These are phyloP conservation scores for Tuber borchii DNA, from an alignment of 495 filamentous ascomycete genomes.

Conservation along the genomic window DNA sequence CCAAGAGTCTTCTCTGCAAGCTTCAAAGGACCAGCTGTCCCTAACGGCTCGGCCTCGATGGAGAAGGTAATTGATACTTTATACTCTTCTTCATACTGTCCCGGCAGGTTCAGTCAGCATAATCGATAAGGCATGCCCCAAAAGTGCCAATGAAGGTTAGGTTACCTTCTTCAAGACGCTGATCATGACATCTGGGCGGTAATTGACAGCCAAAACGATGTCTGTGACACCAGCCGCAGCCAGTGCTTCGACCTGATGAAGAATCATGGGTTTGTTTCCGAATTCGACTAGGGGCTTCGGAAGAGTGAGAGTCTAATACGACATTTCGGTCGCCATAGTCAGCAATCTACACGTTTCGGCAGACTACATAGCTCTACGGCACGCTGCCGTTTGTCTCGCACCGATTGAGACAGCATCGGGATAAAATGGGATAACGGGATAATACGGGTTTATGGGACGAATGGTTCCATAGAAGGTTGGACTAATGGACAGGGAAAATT, in stretches of 20 bases:
- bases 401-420: not conserved
- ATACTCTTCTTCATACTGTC: constrained; percentile 82
- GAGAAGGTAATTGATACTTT: constrained; percentile 94
- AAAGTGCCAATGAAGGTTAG: not conserved
- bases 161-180: constrained; percentile 61
- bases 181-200: constrained; percentile 94
- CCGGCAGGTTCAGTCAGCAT: not conserved
- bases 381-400: not conserved
- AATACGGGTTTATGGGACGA: not conserved
- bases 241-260: constrained; percentile 93
- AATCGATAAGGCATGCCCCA: not conserved
- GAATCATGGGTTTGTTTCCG: constrained; percentile 97
- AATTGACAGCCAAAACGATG: constrained; percentile 97
- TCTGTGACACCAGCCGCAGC: constrained; percentile 94
- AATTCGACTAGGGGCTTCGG: constrained; percentile 98
- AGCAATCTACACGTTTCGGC: constrained; percentile 15
- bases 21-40: constrained; percentile 93
- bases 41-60: constrained; percentile 89
- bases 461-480: not conserved
- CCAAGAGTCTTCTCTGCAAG: constrained; percentile 87
- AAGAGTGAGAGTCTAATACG: constrained; percentile 78
- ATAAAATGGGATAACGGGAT: not conserved
- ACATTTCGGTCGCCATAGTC: constrained; percentile 17
- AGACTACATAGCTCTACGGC: not conserved
- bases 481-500: not conserved